A percentile compares a stretch with the other conserved stretches of the same genome.
phyloP scores from a whole-genome alignment of 768 basidiomycete genomes.

The Hebeloma cylindrosporum region DNA sequence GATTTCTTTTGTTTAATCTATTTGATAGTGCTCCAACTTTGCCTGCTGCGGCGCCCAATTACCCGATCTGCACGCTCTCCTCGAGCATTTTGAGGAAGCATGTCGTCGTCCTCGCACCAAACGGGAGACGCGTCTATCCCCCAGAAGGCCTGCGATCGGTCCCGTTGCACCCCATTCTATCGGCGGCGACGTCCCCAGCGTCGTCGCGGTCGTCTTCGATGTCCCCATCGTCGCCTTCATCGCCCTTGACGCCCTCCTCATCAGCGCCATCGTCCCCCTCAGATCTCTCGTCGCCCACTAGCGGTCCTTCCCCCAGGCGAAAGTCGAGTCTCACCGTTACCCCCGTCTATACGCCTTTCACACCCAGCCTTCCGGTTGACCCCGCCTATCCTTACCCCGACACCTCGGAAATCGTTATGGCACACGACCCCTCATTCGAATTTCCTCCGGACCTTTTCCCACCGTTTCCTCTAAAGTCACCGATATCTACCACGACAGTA shows the following conservation, averaged over 20 bases:
- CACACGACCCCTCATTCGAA: constrained; percentile 6
- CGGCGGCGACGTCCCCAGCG: constrained; percentile 9
- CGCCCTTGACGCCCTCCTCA: constrained; percentile 4
- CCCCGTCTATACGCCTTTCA: constrained; percentile 25
- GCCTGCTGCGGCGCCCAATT: constrained; percentile 83
- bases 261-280: constrained; percentile 2
- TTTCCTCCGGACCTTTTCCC: neutral
- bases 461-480: neutral
- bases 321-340: constrained; percentile 6
- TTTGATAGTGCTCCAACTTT: constrained; percentile 75
- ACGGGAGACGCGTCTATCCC: constrained; percentile 35
- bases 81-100: constrained; percentile 95
- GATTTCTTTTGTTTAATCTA: constrained; percentile 8
- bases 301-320: neutral
- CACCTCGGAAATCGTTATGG: constrained; percentile 13
- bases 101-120: constrained; percentile 64
- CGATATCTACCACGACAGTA: neutral
- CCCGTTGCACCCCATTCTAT: constrained; percentile 12
- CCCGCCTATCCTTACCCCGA: constrained; percentile 19
- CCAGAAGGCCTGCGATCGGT: constrained; percentile 12
- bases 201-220: constrained; percentile 19
- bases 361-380: constrained; percentile 19
- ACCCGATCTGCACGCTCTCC: constrained; percentile 53
- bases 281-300: neutral
- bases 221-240: constrained; percentile 11